A percentile compares a stretch with the other conserved stretches of the same genome.
phyloP scores from a whole-genome alignment of 768 basidiomycete genomes.

The Obba rivulosa region DNA sequence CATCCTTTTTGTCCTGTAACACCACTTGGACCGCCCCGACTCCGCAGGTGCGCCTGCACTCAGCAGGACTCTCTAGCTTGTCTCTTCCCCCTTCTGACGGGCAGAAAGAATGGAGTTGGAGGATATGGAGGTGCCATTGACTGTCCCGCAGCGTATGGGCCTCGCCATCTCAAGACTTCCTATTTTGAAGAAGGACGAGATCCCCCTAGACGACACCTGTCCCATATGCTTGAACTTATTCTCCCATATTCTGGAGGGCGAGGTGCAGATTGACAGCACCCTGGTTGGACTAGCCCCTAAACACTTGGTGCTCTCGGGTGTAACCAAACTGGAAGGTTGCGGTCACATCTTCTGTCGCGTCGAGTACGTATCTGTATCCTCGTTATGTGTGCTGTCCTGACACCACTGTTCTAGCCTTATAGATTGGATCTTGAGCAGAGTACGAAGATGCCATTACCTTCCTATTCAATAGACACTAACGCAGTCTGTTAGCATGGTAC shows the following conservation, averaged over 20 bases:
- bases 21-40: background rate
- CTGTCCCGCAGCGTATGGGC: conserved; percentile 26
- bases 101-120: conserved; percentile 5
- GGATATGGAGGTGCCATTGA: conserved; percentile 11
- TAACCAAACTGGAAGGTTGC: conserved; percentile 56
- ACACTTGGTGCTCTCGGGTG: conserved; percentile 24
- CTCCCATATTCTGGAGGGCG: conserved; percentile 31
- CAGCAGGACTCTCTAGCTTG: background rate
- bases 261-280: conserved; percentile 3
- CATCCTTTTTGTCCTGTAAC: background rate
- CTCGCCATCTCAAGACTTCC: conserved; percentile 41
- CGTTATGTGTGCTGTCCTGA: background rate
- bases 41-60: background rate
- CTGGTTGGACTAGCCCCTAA: conserved; percentile 14
- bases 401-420: conserved; percentile 35
- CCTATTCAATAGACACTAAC: conserved; percentile 1
- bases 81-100: background rate
- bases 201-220: conserved; percentile 51
- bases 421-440: conserved; percentile 62
- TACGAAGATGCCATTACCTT: conserved; percentile 28
- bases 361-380: conserved; percentile 41
- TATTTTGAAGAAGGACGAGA: conserved; percentile 30
- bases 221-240: conserved; percentile 63
- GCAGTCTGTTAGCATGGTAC: conserved; percentile 49
- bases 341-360: conserved; percentile 64